phyloP scores from a whole-genome alignment of 768 basidiomycete species.

The Leccinum sublutescens region DNA sequence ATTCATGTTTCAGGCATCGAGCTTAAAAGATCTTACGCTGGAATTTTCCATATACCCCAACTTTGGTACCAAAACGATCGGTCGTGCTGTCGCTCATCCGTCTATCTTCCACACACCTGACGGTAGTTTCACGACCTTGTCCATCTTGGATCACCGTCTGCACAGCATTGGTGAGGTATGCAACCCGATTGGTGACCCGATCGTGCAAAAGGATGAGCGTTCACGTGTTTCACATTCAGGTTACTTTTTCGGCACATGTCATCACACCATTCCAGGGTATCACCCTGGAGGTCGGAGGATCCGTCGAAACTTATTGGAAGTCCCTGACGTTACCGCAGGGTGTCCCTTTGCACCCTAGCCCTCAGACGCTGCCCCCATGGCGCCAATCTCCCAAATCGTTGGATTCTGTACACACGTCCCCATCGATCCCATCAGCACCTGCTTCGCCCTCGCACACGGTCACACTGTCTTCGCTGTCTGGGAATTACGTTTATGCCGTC shows the following conservation, averaged over 20 bases:
- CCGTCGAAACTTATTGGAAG: conserved; percentile 99
- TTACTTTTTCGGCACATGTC: conserved; percentile 84
- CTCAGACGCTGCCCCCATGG: conserved; percentile 37
- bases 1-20: conserved; percentile 84
- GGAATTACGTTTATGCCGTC: conserved; percentile 81
- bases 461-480: conserved; percentile 86
- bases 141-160: conserved; percentile 89
- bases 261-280: conserved; percentile 90
- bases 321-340: conserved; percentile 45
- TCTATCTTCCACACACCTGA: conserved; percentile 61
- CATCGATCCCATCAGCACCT: conserved; percentile 56
- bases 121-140: conserved; percentile 58
- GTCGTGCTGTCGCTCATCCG: conserved; percentile 84
- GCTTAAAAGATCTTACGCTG: conserved; percentile 68
- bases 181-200: not conserved
- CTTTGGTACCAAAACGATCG: conserved; percentile 96
- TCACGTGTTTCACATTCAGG: conserved; percentile 41
- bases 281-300: conserved; percentile 90
- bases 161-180: conserved; percentile 90
- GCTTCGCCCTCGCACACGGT: conserved; percentile 53
- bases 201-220: conserved; percentile 3
- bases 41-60: conserved; percentile 97
- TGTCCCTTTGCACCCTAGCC: conserved; percentile 32
- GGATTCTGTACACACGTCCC: conserved; percentile 67
- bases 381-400: conserved; percentile 33